Conservation (phyloP, 2,329 filamentous ascomycete species). For the Penicillium sclerotiorum region DNA sequence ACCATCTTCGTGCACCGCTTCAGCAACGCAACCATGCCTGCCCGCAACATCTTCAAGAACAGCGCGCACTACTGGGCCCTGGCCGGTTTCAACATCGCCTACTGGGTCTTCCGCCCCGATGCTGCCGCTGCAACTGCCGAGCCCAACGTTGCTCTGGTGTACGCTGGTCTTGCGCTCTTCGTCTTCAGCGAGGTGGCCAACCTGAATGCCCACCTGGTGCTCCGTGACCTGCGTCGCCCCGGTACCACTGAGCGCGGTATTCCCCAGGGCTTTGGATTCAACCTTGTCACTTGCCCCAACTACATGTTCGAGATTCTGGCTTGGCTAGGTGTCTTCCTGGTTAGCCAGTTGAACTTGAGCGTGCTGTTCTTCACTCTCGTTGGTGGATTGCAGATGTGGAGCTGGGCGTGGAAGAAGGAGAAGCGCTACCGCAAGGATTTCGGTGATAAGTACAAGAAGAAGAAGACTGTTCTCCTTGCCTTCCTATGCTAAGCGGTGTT, state of each 20-base stretch:
- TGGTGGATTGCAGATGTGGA: slow-evolving; percentile 76
- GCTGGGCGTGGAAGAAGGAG: slow-evolving; percentile 93
- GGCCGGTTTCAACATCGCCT: slow-evolving; percentile 77
- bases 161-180: slow-evolving; percentile 71
- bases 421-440: slow-evolving; percentile 86
- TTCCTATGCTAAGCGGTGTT: slow-evolving; percentile 63
- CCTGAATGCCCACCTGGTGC: slow-evolving; percentile 74
- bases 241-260: slow-evolving; percentile 88
- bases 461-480: slow-evolving; percentile 81
- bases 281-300: slow-evolving; percentile 90
- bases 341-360: slow-evolving; percentile 73
- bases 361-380: slow-evolving; percentile 75
- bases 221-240: slow-evolving; percentile 73
- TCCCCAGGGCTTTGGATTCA: slow-evolving; percentile 81
- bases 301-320: slow-evolving; percentile 91
- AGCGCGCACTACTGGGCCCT: slow-evolving; percentile 90
- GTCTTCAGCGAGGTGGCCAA: slow-evolving; percentile 79
- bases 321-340: slow-evolving; percentile 80
- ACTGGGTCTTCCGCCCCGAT: slow-evolving; percentile 79
- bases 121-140: slow-evolving; percentile 63
- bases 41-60: slow-evolving; percentile 90
- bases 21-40: slow-evolving; percentile 91
- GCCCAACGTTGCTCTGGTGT: slow-evolving; percentile 59
- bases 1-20: slow-evolving; percentile 95
- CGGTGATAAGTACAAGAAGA: slow-evolving; percentile 91